Conservation (phyloP, 2,329 filamentous ascomycete species). For the Akanthomyces dipterigenus region DNA sequence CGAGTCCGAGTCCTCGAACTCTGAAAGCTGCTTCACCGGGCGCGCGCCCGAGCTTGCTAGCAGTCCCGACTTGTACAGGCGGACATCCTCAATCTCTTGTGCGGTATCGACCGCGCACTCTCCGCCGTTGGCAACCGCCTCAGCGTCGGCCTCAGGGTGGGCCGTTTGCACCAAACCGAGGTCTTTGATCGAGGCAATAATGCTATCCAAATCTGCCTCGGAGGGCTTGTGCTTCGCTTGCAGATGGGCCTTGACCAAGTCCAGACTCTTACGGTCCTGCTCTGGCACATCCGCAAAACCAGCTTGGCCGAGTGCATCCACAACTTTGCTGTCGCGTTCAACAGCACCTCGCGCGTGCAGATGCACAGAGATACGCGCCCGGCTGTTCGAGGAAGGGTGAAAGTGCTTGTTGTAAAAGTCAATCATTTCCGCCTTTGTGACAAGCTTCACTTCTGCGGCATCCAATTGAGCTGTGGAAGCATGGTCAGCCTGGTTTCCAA, state of each 20-base stretch:
- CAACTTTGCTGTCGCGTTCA: slow-evolving; percentile 39
- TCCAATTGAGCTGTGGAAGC: slow-evolving; percentile 58
- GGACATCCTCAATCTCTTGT: slow-evolving; percentile 67
- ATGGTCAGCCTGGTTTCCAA: slow-evolving; percentile 14
- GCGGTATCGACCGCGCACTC: slow-evolving; percentile 34
- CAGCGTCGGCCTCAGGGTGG: slow-evolving; percentile 24
- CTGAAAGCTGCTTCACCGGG: slow-evolving; percentile 67
- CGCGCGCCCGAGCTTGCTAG: slow-evolving; percentile 64
- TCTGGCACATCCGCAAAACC: slow-evolving; percentile 28
- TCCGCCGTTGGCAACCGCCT: slow-evolving; percentile 36
- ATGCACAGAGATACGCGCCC: slow-evolving; percentile 82
- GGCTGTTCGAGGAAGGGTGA: slow-evolving; percentile 60
- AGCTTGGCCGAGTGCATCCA: slow-evolving; percentile 31
- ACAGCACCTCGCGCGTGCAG: slow-evolving; percentile 63
- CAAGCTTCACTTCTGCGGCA: slow-evolving; percentile 61
- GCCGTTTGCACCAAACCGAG: slow-evolving; percentile 34
- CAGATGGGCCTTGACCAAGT: slow-evolving; percentile 45
- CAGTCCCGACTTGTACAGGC: slow-evolving; percentile 71
- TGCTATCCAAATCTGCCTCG: slow-evolving; percentile 41
- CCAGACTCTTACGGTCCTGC: slow-evolving; percentile 42
- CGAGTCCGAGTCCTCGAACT: slow-evolving; percentile 78
- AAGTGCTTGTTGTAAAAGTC: slow-evolving; percentile 74
- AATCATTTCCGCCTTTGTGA: slow-evolving; percentile 75
- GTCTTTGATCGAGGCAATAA: slow-evolving; percentile 40
- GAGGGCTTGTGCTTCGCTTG: slow-evolving; percentile 39